Conservation (phyloP, 495 filamentous ascomycete species). For the Chaetomium tenue region DNA sequence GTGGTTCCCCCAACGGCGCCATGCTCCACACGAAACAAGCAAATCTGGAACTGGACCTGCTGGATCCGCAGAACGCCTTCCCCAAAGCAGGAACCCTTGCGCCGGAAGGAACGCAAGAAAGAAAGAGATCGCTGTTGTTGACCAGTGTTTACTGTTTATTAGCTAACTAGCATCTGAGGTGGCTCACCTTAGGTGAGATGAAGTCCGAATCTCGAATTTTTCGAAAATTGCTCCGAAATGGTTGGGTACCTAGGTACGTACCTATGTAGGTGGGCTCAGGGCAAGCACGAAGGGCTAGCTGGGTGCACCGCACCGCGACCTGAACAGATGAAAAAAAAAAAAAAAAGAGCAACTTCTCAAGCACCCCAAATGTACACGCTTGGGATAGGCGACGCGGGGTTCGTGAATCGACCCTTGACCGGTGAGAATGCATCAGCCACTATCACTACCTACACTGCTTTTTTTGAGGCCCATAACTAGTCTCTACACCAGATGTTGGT, state of each 20-base stretch:
- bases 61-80: neutral
- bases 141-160: no score
- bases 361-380: neutral
- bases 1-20: neutral
- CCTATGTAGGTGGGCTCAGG: no score
- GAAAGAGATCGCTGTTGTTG: neutral
- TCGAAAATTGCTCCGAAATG: neutral
- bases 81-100: neutral
- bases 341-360: neutral
- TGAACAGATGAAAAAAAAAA: neutral
- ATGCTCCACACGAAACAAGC: neutral
- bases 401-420: neutral
- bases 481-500: no score
- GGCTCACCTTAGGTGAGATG: neutral
- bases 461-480: neutral
- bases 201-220: neutral
- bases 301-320: neutral
- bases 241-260: no score
- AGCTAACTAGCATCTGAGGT: neutral
- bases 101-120: neutral
- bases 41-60: no score
- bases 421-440: constrained; percentile 16
- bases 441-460: neutral
- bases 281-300: no score
- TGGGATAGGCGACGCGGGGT: neutral